Evolutionary conservation across 768 basidiomycete species (phyloP).

Genomic region (Mycena leptocephala): DNA sequence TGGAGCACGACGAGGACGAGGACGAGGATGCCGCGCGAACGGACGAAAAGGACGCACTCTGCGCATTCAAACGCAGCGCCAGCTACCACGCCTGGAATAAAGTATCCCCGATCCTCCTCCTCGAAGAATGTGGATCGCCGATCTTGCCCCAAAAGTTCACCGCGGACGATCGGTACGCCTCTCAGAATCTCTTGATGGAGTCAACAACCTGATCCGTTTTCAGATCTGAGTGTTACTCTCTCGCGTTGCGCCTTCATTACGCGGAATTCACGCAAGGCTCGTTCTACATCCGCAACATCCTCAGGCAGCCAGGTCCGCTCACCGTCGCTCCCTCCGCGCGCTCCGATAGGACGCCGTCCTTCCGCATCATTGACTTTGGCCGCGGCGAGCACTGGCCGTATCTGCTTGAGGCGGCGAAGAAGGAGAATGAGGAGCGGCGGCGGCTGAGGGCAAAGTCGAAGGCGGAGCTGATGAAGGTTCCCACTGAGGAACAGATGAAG

Average conservation of each 20-base stretch:
- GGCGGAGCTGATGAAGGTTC: constrained; percentile 8
- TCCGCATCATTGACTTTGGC: constrained; percentile 37
- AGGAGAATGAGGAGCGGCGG: not conserved
- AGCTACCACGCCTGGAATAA: constrained; percentile 11
- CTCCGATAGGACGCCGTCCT: constrained; percentile 28
- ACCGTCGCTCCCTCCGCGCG: constrained; percentile 16
- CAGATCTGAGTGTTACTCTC: constrained; percentile 41
- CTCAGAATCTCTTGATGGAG: not conserved
- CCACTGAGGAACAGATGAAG: constrained; percentile 25
- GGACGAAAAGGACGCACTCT: not conserved
- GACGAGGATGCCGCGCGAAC: not conserved
- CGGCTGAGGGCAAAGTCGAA: not conserved
- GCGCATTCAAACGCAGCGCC: not conserved
- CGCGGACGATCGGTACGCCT: not conserved
- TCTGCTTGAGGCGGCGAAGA: not conserved
- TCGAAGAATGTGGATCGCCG: constrained; percentile 37
- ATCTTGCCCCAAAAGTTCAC: constrained; percentile 1
- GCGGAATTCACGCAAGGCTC: constrained; percentile 24
- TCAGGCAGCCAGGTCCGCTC: constrained; percentile 36
- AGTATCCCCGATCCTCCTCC: constrained; percentile 30
- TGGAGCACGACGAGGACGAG: not conserved
- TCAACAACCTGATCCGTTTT: not conserved
- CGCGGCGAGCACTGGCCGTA: constrained; percentile 40
- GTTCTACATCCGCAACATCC: constrained; percentile 28
- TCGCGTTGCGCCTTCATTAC: constrained; percentile 22